A percentile compares a stretch with the other conserved stretches of the same genome.
Evolutionary conservation across 768 basidiomycete species (phyloP).

Genomic region (Dictyophora rubrovolvata): DNA sequence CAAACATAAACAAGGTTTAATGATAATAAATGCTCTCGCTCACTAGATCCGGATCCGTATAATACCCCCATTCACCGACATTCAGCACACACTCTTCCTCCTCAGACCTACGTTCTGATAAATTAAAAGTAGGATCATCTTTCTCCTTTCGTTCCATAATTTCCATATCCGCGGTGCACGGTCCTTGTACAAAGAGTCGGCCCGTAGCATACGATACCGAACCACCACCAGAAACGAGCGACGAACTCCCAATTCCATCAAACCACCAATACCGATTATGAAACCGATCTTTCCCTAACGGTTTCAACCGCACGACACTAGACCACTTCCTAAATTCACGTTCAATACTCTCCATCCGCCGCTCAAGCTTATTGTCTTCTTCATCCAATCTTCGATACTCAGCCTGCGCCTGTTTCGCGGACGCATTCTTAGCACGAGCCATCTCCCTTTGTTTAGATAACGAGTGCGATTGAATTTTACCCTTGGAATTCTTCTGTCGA

Average conservation of each 20-base stretch:
- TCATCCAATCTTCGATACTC: slow-evolving; percentile 82
- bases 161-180: slow-evolving; percentile 71
- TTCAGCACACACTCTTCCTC: slow-evolving; percentile 77
- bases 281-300: slow-evolving; percentile 86
- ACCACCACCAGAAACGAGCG: slow-evolving; percentile 68
- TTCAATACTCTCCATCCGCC: slow-evolving; percentile 77
- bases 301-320: slow-evolving; percentile 77
- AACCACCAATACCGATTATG: slow-evolving; percentile 98
- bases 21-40: slow-evolving; percentile 15
- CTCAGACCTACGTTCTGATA: slow-evolving; percentile 50
- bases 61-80: slow-evolving; percentile 84
- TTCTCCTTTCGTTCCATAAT: slow-evolving; percentile 51
- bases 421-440: slow-evolving; percentile 66
- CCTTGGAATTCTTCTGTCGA: slow-evolving; percentile 43
- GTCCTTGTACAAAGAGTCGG: slow-evolving; percentile 86
- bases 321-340: slow-evolving; percentile 88
- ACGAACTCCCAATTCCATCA: slow-evolving; percentile 85
- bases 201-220: slow-evolving; percentile 81
- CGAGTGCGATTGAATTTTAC: slow-evolving; percentile 41
- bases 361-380: slow-evolving; percentile 75
- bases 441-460: slow-evolving; percentile 76
- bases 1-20: not conserved
- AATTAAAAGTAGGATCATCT: slow-evolving; percentile 28
- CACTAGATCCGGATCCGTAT: slow-evolving; percentile 82
- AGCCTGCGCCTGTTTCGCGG: slow-evolving; percentile 69